Evolutionary conservation across 331 rosid species (phyloP), one percentile per base, ranked within the genome.

Genomic region (Pyracantha coccinea): DNA sequence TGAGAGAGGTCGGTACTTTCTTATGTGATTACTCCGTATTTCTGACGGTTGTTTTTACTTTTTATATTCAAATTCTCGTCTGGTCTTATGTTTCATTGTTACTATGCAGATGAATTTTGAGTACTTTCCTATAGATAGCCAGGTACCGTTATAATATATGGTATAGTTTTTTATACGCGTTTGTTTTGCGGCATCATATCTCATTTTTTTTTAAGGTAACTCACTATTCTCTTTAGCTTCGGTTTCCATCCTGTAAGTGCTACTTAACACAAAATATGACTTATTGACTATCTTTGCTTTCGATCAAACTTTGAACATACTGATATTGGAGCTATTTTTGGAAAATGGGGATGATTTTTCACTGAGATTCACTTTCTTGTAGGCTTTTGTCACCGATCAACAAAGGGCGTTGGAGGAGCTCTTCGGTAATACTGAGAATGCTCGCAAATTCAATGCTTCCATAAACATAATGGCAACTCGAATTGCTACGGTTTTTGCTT

Each of bases 401-500:
- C 93, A 90, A 9, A 77, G 72, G 69, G 96, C 97, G 66, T 32
- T 94, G 82, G 88, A 84, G 59, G 99, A 94, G 65, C 92, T 94
- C 71, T 89, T 82, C 47, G 96, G 93, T 63, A 73, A 76, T 73
- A 20, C 61, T 44, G 92, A 79, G 76, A 90, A 89, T 75, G 25
- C 89, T 79, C 89, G 86, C 71, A 90, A 74, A 84, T 81, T 86
- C 52, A 84, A 89, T 79, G 76, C 83, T 50, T 79, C 89, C 89
- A 76, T 94, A 89, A 86, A 82, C 73, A 74, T 20, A 72, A 92
- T 89, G 99, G 96, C 97, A 15, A 87, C 74, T 81, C 89, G 99
- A 82, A 78, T 94, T 24, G 96, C 96, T 63, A 94, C 99, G 15
- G 93, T 94, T 79, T 94, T 94, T 80, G 99, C 99, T 69, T 94